Evolutionary conservation across 148 eudicot genomes (phyloP), one percentile per base, ranked within the genome.

Genomic region (Diospyros kaki): DNA sequence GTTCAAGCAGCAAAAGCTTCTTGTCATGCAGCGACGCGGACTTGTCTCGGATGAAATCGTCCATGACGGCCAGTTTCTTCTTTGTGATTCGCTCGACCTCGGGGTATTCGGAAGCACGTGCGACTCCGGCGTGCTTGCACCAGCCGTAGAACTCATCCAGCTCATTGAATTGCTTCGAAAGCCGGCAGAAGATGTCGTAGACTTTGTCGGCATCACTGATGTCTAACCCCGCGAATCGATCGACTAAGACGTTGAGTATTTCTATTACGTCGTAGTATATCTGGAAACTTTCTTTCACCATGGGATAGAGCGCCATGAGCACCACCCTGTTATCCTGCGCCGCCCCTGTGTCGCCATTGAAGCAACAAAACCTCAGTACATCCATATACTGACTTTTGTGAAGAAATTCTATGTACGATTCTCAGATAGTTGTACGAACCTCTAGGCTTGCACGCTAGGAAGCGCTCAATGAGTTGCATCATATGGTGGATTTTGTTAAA

Each of bases 401-500:
- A 28, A 28, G 28, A 28, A 28, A 28, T 28, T 28, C 28, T 28
- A 28, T 28, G 28, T 28, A 28, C 28, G 28, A 28, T 28, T 28
- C 28, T 28, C 28, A 28, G 28, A 28, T 28, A 28, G 28, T 28
- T 28, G 28, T 28, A 28, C 28, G 28, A 28, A 94, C 97, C 98
- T 86, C 93, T 81, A 15, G 98, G 99, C n/a, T 82, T 80, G 52
- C 97, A 93, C 9, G 96, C 93, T 40, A 95, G 68, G 48, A 95
- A 89, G 66, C 94, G 78, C 9, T 95, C 99, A 66, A 95, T 86
- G 53, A 89, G 86, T 46, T 88, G 97, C 80, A 87, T 90, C 58
- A 92, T 69, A 7, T 83, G 89, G 11, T 87, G 83, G n/a, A 79
- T 63, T 78, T 86, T 87, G 0, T 86, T 68, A 72, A 89, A 70